These are phyloP conservation scores for Camellia sinensis DNA, from an alignment of 148 eudicot genomes.

Conservation along the genomic window DNA sequence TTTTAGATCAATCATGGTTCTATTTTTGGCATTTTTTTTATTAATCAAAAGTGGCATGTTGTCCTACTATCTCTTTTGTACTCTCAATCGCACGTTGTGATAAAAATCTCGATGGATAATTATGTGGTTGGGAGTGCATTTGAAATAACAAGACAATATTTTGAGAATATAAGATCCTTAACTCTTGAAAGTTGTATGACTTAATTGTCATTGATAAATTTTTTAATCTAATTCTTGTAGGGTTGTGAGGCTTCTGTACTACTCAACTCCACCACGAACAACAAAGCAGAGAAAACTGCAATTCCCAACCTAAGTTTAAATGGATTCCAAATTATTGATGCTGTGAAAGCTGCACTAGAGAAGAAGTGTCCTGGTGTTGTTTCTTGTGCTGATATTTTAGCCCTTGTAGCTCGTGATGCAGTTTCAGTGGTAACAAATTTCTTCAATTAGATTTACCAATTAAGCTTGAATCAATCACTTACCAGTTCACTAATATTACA, in stretches of 20 bases:
- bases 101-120: no score
- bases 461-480: not conserved
- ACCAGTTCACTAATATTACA: not conserved
- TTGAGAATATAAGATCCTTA: not conserved
- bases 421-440: slow-evolving; percentile 22
- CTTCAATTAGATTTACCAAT: no score
- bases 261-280: slow-evolving; percentile 31
- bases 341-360: slow-evolving; percentile 39
- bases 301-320: slow-evolving; percentile 39
- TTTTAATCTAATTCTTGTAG: slow-evolving; percentile 12
- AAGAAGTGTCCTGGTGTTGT: slow-evolving; percentile 44
- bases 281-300: slow-evolving; percentile 36
- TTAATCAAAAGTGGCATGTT: no score
- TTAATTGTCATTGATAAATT: not conserved
- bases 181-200: not conserved
- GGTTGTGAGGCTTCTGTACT: slow-evolving; percentile 57
- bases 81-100: no score
- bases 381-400: slow-evolving; percentile 53
- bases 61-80: no score
- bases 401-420: slow-evolving; percentile 51
- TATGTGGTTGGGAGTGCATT: no score
- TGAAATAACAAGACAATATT: no score
- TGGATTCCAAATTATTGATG: slow-evolving; percentile 45
- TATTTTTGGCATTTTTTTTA: no score
- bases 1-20: no score